Evolutionary conservation across 2,329 filamentous ascomycete species (phyloP).

Genomic region (Neonectria coccinea): DNA sequence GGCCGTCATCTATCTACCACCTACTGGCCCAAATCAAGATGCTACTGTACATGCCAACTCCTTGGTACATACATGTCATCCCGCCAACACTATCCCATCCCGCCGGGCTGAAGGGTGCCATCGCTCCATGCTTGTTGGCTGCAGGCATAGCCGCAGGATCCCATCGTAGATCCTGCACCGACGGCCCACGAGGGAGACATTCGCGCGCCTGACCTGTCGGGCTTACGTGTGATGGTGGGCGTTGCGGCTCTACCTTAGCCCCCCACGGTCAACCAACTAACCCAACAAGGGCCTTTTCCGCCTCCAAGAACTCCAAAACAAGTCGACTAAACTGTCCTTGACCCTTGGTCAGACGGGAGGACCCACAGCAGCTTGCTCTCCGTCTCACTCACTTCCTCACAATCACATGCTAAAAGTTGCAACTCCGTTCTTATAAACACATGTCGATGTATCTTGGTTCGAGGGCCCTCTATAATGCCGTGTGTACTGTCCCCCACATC

Average conservation of each 20-base stretch:
- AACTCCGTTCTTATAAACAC: background rate
- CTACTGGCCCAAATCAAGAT: background rate
- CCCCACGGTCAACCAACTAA: constrained; percentile 9
- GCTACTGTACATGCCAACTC: background rate
- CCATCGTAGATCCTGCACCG: constrained; percentile 22
- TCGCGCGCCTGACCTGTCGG: background rate
- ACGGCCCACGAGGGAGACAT: constrained; percentile 3
- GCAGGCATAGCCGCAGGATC: constrained; percentile 29
- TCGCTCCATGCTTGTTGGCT: constrained; percentile 16
- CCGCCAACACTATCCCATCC: background rate
- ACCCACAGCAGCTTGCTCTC: constrained; percentile 31
- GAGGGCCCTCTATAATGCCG: constrained; percentile 31
- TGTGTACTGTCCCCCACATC: constrained; percentile 35
- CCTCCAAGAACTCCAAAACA: background rate
- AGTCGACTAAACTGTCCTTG: background rate
- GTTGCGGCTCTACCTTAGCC: constrained; percentile 22
- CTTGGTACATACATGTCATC: background rate
- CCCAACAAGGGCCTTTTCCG: constrained; percentile 5
- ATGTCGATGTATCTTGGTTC: constrained; percentile 18
- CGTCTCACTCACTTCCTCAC: constrained; percentile 19
- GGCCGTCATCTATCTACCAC: too few relatives aligned
- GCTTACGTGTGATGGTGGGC: constrained; percentile 6
- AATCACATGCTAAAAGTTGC: constrained; percentile 42
- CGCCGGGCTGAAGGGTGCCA: constrained; percentile 17
- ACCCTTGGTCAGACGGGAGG: constrained; percentile 27